Base-by-base conservation (phyloP, 805 yeast species). In the Diddensiella caesifluorescens region DNA sequence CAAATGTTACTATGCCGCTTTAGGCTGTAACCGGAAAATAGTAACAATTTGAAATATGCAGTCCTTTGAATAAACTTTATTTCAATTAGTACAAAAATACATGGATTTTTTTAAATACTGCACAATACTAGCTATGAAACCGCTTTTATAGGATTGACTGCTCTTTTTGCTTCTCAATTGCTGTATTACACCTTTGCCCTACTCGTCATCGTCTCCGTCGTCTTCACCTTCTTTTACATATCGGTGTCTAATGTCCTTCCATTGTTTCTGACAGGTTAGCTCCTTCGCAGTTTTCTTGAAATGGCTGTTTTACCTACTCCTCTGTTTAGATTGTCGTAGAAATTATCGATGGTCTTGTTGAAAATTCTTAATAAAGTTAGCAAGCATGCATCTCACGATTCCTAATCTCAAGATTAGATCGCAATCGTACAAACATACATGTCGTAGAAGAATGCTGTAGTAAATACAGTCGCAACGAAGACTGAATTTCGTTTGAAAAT, bases 401-500 rank as follows among this genome's bases (percentile, higher is more conserved):
- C n/a, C n/a, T n/a, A n/a, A n/a, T n/a, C n/a, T n/a, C n/a, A 25
- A 19, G 22, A 5, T 5, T 19, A 36, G 9, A 6, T 4, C 22
- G 18, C 6, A 12, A 19, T 12, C 27, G 10, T 4, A 10, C 13
- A 21, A 19, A 50, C 60, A 46, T 48, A 55, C 60, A 63, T 53
- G 51, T 64, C 68, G 76, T 88, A 87, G 49, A 79, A 78, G 61
- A 89, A 89, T 36, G 97, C 88, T 57, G 84, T 79, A 38, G 79
- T 82, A 55, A 89, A 82, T 48, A 89, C 72, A 49, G 92, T 71
- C 52, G 86, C 85, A 49, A 89, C 95, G 67, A 75, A 86, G 49
- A 83, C 72, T 36, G 97, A 77, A 79, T 90, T 89, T 76, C 96
- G 85, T 77, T 86, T 86, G 76, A 85, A 80, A 43, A 83, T 56